A percentile compares a stretch with the other conserved stretches of the same genome.
These are phyloP conservation scores for Rhododendron griersonianum DNA, from an alignment of 148 eudicot species.

Conservation along the genomic window DNA sequence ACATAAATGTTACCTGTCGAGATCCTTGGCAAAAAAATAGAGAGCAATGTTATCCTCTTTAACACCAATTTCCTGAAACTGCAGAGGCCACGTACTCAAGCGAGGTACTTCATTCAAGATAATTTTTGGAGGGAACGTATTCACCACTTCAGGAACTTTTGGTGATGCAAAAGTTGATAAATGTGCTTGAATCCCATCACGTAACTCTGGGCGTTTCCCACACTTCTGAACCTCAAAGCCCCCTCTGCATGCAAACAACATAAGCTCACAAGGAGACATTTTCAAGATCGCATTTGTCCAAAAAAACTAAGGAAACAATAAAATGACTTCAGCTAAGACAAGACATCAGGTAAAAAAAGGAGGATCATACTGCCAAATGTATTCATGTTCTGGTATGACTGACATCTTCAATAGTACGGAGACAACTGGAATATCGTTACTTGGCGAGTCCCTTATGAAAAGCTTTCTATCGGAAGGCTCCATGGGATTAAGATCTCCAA, in stretches of 20 bases:
- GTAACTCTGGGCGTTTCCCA: slow-evolving; percentile 40
- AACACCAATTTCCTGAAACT: slow-evolving; percentile 67
- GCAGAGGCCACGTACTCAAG: slow-evolving; percentile 71
- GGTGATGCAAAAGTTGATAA: slow-evolving; percentile 70
- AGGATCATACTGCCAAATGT: slow-evolving; percentile 82
- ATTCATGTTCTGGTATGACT: slow-evolving; percentile 78
- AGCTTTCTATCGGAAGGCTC: slow-evolving; percentile 30
- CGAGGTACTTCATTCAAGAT: slow-evolving; percentile 71
- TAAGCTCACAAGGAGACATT: neutral
- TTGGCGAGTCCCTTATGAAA: slow-evolving; percentile 8
- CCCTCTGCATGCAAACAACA: slow-evolving; percentile 55
- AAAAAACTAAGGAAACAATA: neutral
- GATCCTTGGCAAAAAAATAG: slow-evolving; percentile 89
- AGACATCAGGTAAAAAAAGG: slow-evolving; percentile 6
- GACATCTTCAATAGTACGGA: slow-evolving; percentile 32
- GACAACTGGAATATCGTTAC: slow-evolving; percentile 11
- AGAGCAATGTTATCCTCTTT: slow-evolving; percentile 74
- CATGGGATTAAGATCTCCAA: slow-evolving; percentile 12
- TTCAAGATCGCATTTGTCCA: neutral
- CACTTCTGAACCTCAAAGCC: slow-evolving; percentile 70
- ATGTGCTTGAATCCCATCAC: slow-evolving; percentile 89
- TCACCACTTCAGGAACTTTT: slow-evolving; percentile 67
- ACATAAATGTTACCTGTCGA: slow-evolving; percentile 48
- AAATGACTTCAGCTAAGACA: slow-evolving; percentile 1
- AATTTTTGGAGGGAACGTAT: slow-evolving; percentile 55